Conservation (phyloP, 148 eudicot species). For the Oxyria digyna region DNA sequence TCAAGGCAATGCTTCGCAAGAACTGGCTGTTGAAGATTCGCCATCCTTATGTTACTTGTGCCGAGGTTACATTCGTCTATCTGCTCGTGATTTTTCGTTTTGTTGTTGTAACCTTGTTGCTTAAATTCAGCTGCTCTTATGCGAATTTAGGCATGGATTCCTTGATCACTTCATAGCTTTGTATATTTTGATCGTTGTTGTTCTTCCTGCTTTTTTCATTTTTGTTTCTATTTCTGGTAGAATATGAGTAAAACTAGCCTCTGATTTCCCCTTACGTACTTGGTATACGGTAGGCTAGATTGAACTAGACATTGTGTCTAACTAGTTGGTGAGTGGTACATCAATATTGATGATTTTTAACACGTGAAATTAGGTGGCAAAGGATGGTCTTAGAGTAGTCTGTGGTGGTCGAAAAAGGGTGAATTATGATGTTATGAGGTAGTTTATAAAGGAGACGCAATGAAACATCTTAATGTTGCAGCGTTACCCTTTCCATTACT, state of each 20-base stretch:
- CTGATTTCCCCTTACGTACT: background rate
- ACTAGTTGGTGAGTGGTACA: background rate
- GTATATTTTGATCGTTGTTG: background rate
- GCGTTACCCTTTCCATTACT: background rate
- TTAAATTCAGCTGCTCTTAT: background rate
- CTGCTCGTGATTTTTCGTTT: background rate
- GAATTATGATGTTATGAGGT: background rate
- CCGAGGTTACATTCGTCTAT: constrained; percentile 41
- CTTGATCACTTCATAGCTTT: background rate
- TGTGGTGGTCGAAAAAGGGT: background rate
- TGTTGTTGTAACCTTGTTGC: background rate
- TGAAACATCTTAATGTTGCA: background rate
- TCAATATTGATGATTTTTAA: background rate
- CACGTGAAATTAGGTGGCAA: background rate
- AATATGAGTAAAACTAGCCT: background rate
- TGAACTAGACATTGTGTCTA: background rate
- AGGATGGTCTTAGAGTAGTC: background rate
- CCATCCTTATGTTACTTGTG: constrained; percentile 67
- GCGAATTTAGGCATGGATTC: background rate
- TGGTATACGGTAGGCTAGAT: background rate
- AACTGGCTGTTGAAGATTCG: constrained; percentile 92
- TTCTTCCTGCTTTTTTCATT: background rate
- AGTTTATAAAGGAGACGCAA: background rate
- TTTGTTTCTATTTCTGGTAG: background rate
- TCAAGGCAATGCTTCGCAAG: constrained; percentile 89